Evolutionary conservation across 106 monocot genomes (phyloP).

Genomic region (Platanthera guangdongensis): DNA sequence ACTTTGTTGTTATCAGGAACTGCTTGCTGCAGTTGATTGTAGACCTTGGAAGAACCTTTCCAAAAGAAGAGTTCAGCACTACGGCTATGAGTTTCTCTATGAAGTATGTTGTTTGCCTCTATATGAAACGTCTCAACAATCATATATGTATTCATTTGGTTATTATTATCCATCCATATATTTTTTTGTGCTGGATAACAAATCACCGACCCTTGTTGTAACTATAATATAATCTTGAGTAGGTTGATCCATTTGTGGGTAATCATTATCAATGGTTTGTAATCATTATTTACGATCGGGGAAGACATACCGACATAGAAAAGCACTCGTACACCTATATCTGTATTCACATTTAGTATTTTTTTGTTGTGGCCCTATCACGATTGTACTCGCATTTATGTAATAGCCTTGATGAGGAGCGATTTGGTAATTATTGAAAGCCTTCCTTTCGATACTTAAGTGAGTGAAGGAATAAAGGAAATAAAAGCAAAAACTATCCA

Average conservation of each 20-base stretch:
- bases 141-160: neutral
- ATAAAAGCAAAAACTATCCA: too few species aligned
- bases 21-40: conserved; percentile 71
- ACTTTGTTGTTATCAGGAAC: conserved; percentile 33
- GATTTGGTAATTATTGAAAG: too few species aligned
- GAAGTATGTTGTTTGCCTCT: conserved; percentile 45
- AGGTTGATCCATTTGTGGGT: neutral
- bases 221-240: neutral
- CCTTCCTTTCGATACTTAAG: too few species aligned
- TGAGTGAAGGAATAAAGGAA: too few species aligned
- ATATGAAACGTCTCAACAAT: conserved; percentile 2
- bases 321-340: too few species aligned
- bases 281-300: too few species aligned
- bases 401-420: too few species aligned
- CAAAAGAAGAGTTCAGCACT: conserved; percentile 98
- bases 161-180: neutral
- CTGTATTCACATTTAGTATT: too few species aligned
- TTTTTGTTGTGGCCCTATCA: too few species aligned
- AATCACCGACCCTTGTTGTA: neutral
- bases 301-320: too few species aligned
- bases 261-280: neutral
- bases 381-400: too few species aligned
- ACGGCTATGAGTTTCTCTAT: conserved; percentile 91
- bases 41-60: conserved; percentile 77
- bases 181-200: neutral